phyloP scores from a whole-genome alignment of 768 basidiomycete genomes.

The Tulasnella sp. region DNA sequence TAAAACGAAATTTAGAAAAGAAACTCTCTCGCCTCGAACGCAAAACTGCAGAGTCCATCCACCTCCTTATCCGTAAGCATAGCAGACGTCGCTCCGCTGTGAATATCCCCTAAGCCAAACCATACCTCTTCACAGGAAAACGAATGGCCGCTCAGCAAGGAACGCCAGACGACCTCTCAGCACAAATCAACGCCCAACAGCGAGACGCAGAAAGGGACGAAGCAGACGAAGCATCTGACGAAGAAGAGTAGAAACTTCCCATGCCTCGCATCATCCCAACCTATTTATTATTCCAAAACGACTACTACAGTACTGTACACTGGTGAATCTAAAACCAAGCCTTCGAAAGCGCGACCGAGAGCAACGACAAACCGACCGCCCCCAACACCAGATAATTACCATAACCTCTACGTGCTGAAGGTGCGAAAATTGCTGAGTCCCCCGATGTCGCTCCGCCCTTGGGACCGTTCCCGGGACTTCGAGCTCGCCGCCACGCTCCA shows the following conservation, averaged over 20 bases:
- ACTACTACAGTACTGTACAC: not conserved
- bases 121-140: constrained; percentile 45
- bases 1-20: constrained; percentile 89
- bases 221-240: constrained; percentile 38
- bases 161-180: constrained; percentile 56
- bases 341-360: not conserved
- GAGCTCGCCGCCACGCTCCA: constrained; percentile 11
- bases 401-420: not conserved
- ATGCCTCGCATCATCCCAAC: not conserved
- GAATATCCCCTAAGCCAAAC: not conserved
- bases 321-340: constrained; percentile 5
- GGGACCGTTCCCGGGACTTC: not conserved
- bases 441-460: not conserved
- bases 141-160: constrained; percentile 56
- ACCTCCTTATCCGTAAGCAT: constrained; percentile 80
- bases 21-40: constrained; percentile 82
- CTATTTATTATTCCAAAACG: constrained; percentile 10
- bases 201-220: constrained; percentile 7
- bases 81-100: not conserved
- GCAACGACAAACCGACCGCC: not conserved
- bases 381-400: not conserved
- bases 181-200: constrained; percentile 75
- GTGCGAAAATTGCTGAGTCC: not conserved
- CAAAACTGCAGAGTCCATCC: constrained; percentile 86
- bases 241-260: constrained; percentile 35